Evolutionary conservation across 768 basidiomycete genomes (phyloP).

Genomic region (Macrolepiota dolichaula): DNA sequence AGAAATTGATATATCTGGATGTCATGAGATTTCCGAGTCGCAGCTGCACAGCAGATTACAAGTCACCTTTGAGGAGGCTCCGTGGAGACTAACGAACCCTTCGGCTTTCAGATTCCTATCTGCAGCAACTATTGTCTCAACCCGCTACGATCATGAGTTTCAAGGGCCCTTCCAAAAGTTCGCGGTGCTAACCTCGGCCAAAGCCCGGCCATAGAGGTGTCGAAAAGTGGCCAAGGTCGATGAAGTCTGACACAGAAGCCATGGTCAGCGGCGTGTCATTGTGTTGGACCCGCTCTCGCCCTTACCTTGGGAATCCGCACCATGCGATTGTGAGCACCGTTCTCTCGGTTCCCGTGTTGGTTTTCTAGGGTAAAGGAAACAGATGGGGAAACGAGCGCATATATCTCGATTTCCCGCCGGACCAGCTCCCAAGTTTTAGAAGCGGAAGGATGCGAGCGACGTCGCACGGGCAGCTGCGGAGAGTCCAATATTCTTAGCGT

Average conservation of each 20-base stretch:
- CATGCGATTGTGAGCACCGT: slow-evolving; percentile 38
- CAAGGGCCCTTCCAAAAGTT: background rate
- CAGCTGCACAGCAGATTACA: slow-evolving; percentile 1
- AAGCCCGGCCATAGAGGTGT: slow-evolving; percentile 68
- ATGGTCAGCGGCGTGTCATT: background rate
- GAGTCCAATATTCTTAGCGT: slow-evolving; percentile 7
- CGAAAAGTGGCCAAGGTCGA: slow-evolving; percentile 68
- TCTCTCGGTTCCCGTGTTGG: slow-evolving; percentile 33
- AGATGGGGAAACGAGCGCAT: slow-evolving; percentile 68
- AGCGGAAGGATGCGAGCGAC: slow-evolving; percentile 62
- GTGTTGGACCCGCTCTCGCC: background rate
- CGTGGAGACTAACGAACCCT: slow-evolving; percentile 85
- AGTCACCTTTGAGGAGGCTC: slow-evolving; percentile 67
- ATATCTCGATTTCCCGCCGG: slow-evolving; percentile 67
- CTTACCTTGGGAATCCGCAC: slow-evolving; percentile 67
- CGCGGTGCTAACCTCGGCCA: slow-evolving; percentile 53
- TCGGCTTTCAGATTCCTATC: slow-evolving; percentile 54
- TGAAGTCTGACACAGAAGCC: slow-evolving; percentile 42
- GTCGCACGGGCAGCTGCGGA: slow-evolving; percentile 74
- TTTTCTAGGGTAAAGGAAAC: slow-evolving; percentile 71
- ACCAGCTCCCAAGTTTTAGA: slow-evolving; percentile 62
- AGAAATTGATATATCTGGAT: slow-evolving; percentile 79
- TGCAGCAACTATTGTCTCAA: slow-evolving; percentile 56
- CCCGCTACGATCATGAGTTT: slow-evolving; percentile 43
- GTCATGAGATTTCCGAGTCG: slow-evolving; percentile 13